phyloP scores from a whole-genome alignment of 192 early-diverging fungal species.

The Backusella australiensis region DNA sequence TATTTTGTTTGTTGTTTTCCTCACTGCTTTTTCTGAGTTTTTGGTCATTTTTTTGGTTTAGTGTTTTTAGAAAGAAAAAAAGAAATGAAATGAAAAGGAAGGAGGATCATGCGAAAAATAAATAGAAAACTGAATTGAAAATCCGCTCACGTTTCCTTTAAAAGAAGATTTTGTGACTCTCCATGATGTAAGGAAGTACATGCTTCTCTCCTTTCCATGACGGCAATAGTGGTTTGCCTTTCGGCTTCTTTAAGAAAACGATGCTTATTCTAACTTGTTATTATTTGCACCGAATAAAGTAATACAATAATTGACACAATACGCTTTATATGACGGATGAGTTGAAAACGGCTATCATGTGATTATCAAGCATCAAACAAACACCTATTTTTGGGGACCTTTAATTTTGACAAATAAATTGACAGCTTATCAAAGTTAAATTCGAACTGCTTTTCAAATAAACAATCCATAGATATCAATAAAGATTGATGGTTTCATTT shows the following conservation, averaged over 20 bases:
- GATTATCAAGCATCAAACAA: background rate
- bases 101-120: background rate
- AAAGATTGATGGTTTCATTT: too few relatives aligned
- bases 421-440: background rate
- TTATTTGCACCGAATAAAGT: background rate
- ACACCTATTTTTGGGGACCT: background rate
- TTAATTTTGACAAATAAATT: background rate
- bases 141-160: background rate
- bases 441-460: too few relatives aligned
- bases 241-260: too few relatives aligned
- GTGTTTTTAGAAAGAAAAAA: background rate
- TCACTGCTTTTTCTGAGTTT: conserved; percentile 8
- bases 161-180: background rate
- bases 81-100: background rate
- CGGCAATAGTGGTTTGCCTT: too few relatives aligned
- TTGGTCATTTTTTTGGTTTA: background rate
- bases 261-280: background rate
- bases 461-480: too few relatives aligned
- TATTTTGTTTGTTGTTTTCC: conserved; percentile 4
- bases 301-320: background rate
- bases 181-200: background rate
- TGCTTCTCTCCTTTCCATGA: background rate
- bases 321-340: background rate
- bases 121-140: background rate
- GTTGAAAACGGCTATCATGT: background rate